Base-by-base conservation (phyloP, 495 filamentous ascomycete species). In the Xylaria bambusicola region DNA sequence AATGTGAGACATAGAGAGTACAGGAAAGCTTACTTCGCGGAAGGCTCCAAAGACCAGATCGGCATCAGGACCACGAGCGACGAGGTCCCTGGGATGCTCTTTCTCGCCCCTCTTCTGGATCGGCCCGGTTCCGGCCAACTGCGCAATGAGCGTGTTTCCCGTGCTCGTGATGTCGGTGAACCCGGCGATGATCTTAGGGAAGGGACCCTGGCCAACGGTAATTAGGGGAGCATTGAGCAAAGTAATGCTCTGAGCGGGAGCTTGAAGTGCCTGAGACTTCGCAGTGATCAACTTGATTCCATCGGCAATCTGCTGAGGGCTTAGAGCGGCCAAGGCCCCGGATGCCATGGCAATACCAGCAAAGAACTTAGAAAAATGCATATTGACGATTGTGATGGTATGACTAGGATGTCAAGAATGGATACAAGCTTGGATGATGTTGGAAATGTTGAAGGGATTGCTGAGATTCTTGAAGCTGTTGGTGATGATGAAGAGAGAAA, bases 201-300 rank as follows among this genome's bases (percentile, higher is more conserved):
- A 68, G 0, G 67, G 67, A 12, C 71, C 69, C 24, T 59, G 65
- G 33, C 65, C 65, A 13, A 73, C 40, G 27, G 64, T 24, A 26
- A 72, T 55, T 33, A 68, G 52, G 29, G 64, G 62, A 18, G 52
- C 69, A 21, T 62, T 71, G 48, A 66, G 12, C 15, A 69, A 36
- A 44, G 53, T 68, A 56, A 73, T 71, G 58, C 50, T 61, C 17
- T 67, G 54, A 4, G 68, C 68, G 17, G 63, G 61, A 0, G 54
- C 47, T 58, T 71, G 64, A 12, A 73, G 63, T 4, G 49, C 61
- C 21, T 64, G 53, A 6, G 64, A 68, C 49, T 66, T 61, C 27
- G 7, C 2, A 9, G 70, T 70, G 29, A 72, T 7, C 7, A 21
- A 8, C 0, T 58, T 59, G 55, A 72, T 66, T 59, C 64, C 62